Evolutionary conservation across 495 filamentous ascomycete species (phyloP), one percentile per base, ranked within the genome.

Genomic region (Cudoniella acicularis): DNA sequence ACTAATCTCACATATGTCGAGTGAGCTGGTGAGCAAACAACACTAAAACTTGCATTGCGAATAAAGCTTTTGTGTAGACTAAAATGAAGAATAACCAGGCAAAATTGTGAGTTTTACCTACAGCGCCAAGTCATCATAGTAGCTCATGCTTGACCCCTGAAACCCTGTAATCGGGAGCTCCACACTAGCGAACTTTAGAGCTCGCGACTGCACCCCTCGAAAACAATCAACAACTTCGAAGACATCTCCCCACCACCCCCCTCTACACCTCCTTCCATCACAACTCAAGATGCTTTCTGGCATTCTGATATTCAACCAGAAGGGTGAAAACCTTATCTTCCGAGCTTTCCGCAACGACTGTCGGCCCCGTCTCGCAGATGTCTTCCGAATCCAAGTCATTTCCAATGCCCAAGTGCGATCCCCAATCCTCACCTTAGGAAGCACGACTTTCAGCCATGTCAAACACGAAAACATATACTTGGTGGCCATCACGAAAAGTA

Each of bases 401-500:
- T 96, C 92, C 60, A 99, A 99, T 72, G 89, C 94, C 57, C 91
- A 96, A 73, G 94, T 98, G 26, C 92, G 94, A 61, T 98, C 95
- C 54, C 94, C 94, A 52, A 96, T 99, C 77, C 81, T 99, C 47
- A 99, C 94, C 3, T 85, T 99, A 62, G 94, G 95, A 61, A 96
- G 90, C 67, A 98, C 95, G 49, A 99, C 94, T 50, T 98, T 98
- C 77, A 96, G 90, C 79, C 94, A 99, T 83, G 93, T 99, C 73
- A 96, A 96, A 68, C 95, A 96, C 72, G 94, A 99, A 73, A 99
- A 99, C 72, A 98, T 99, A 71, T 99, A 98, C 75, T 71, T 99
- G 61, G 94, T 98, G 51, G 94, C 92, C 21, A 89, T 99, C 62
- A 97, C 94, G 55, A 98, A 96, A 79, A 96, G 94, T 78, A 99